Base-by-base conservation (phyloP, 2,329 filamentous ascomycete genomes). In the Neodidymelliopsis sp. region DNA sequence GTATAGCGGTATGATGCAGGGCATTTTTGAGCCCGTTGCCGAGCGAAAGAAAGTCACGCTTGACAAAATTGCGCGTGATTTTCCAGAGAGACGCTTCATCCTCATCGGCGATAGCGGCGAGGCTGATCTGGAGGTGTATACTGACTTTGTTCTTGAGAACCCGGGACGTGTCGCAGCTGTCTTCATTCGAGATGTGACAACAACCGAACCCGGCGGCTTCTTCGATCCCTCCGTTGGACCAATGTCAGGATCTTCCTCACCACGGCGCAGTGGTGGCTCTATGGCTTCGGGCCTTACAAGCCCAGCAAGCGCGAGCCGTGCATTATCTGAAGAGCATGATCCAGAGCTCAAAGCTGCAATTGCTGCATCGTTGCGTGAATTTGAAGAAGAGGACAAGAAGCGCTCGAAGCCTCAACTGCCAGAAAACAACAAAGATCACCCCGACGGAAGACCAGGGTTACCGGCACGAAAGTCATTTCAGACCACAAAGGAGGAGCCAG, bases 161-260 rank as follows among this genome's bases (percentile, higher is more conserved):
- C 93, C 92, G 0, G 89, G 89, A 0, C 84, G 90, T 20, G 86
- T 99, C 2, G 77, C 91, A 22, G 94, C 86, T 0, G 84, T 99
- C 6, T 97, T 97, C 72, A 97, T 99, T 57, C 84, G 95, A 45
- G 94, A 99, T 72, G 90, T 99, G 16, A 99, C 94, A 0, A 99
- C 94, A 0, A 96, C 91, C 0, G 82, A 89, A 27, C 79, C 78
- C 35, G 79, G 84, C 10, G 84, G 84, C 0, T 97, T 94, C 69
- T 97, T 97, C 65, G 90, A 96, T 57, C 80, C 84, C 11, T 81
- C 82, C 0, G 67, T 78, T 22, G 67, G 73, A 56, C 57, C 71
- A 67, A 52, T 66, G 50, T 57, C 67, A 23, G 66, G 69, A 20
- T 63, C 69, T 18, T 48, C 54, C 2, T 57, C 59, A 4, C 54